phyloP scores from a whole-genome alignment of 2,329 filamentous ascomycete species.

The Pseudocercospora vitis region DNA sequence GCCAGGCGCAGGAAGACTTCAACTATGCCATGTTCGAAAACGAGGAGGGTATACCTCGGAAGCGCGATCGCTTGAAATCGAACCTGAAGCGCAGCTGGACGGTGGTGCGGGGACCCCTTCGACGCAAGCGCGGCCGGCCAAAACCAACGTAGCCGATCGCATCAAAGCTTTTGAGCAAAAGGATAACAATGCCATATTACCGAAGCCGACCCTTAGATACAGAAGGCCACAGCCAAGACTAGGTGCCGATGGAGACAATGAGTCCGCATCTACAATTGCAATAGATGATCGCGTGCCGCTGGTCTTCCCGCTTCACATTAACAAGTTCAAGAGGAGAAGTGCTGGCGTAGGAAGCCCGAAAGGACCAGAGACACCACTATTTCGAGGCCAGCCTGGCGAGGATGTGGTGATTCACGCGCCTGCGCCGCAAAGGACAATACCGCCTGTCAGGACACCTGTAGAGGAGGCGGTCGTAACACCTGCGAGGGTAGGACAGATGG shows the following conservation, averaged over 20 bases:
- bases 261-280: neutral
- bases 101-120: slow-evolving; percentile 13
- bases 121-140: slow-evolving; percentile 9
- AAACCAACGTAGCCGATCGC: slow-evolving; percentile 25
- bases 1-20: slow-evolving; percentile 16
- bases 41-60: neutral
- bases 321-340: slow-evolving; percentile 28
- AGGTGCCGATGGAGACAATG: neutral
- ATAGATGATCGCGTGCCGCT: slow-evolving; percentile 19
- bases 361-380: slow-evolving; percentile 31
- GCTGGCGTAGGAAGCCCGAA: slow-evolving; percentile 24
- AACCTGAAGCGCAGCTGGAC: slow-evolving; percentile 20
- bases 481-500: no score
- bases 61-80: slow-evolving; percentile 6
- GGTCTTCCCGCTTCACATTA: slow-evolving; percentile 34
- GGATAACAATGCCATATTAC: neutral
- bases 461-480: neutral
- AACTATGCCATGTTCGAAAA: neutral
- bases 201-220: slow-evolving; percentile 9
- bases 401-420: slow-evolving; percentile 29
- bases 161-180: slow-evolving; percentile 23
- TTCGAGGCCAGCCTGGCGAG: slow-evolving; percentile 25
- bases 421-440: slow-evolving; percentile 24
- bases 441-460: slow-evolving; percentile 14
- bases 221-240: slow-evolving; percentile 4